Evolutionary conservation across 2,329 filamentous ascomycete species (phyloP).

Genomic region (Pezicula rhizophila): DNA sequence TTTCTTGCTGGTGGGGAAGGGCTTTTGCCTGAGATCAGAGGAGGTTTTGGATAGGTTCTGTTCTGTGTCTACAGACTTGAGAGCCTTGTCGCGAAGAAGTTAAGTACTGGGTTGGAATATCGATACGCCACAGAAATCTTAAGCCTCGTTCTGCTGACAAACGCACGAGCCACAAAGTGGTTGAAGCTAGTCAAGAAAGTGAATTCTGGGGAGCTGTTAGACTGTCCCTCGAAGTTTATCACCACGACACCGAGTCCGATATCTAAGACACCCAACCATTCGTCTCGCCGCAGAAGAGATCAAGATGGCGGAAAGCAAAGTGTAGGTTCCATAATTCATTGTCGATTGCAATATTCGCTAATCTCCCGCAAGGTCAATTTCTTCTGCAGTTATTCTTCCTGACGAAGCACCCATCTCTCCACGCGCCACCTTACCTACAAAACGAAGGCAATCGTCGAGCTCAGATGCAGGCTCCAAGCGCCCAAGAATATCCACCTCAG

Average conservation of each 20-base stretch:
- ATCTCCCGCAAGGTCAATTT: constrained; percentile 22
- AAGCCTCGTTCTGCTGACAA: constrained; percentile 11
- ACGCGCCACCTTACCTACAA: constrained; percentile 6
- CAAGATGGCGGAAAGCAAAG: constrained; percentile 19
- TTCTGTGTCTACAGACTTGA: neutral
- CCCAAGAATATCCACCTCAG: constrained; percentile 35
- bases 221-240: constrained; percentile 1
- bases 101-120: neutral
- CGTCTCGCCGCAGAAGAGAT: neutral
- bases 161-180: constrained; percentile 10
- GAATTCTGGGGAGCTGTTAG: neutral
- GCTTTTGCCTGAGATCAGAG: too few relatives aligned
- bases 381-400: constrained; percentile 30
- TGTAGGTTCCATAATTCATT: constrained; percentile 8
- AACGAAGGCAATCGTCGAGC: constrained; percentile 46
- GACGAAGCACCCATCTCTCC: constrained; percentile 15
- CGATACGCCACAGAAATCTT: constrained; percentile 7
- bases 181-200: neutral
- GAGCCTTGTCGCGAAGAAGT: neutral
- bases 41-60: neutral
- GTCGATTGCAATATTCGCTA: constrained; percentile 5
- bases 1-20: neutral
- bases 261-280: neutral
- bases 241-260: neutral
- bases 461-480: constrained; percentile 47